Evolutionary conservation across 1,284 basidiomycete genomes (phyloP).

Genomic region (Malassezia brasiliensis): DNA sequence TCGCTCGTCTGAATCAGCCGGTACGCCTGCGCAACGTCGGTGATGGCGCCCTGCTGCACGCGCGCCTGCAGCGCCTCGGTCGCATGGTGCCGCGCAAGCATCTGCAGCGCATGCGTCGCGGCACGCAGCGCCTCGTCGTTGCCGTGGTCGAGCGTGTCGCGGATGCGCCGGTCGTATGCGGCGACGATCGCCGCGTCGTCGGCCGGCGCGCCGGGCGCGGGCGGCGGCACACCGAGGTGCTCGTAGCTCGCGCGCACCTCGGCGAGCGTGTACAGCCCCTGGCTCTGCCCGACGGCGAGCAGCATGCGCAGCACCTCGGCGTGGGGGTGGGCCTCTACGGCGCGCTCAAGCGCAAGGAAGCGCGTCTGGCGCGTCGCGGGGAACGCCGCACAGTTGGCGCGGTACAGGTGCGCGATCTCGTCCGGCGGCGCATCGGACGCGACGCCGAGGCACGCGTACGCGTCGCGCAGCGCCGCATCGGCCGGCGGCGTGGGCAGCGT

Average conservation of each 20-base stretch:
- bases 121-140: slow-evolving; percentile 1
- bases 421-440: not conserved
- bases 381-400: slow-evolving; percentile 3
- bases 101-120: not conserved
- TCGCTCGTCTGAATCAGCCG: slow-evolving; percentile 61
- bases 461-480: not conserved
- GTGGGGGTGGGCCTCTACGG: not conserved
- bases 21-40: slow-evolving; percentile 66
- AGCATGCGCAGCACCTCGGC: slow-evolving; percentile 2
- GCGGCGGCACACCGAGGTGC: slow-evolving; percentile 1
- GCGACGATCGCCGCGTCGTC: not conserved
- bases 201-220: not conserved
- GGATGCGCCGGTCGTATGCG: slow-evolving; percentile 5
- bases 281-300: slow-evolving; percentile 7
- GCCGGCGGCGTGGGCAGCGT: not conserved
- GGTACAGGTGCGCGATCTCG: slow-evolving; percentile 1
- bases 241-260: slow-evolving; percentile 4
- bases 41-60: not conserved
- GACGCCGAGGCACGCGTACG: slow-evolving; percentile 11
- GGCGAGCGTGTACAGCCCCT: slow-evolving; percentile 4
- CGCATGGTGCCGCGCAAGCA: not conserved
- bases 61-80: slow-evolving; percentile 1
- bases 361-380: not conserved
- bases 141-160: slow-evolving; percentile 4
- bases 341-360: slow-evolving; percentile 7